Percentiles rank a stretch among this genome's conserved stretches.
Conservation (phyloP, 106 monocot genomes). For the Cymbidium sinense region DNA sequence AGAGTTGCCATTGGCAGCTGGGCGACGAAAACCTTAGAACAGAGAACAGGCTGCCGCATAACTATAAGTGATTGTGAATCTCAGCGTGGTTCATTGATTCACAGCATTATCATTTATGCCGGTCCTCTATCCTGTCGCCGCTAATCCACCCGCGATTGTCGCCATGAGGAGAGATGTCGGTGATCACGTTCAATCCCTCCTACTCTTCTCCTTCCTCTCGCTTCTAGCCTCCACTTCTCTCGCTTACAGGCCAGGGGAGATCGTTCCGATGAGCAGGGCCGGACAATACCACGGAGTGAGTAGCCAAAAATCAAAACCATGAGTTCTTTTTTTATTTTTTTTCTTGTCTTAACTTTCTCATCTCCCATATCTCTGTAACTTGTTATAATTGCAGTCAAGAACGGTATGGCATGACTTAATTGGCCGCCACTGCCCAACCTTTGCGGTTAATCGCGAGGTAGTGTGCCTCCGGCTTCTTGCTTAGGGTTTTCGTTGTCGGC, state of each 20-base stretch:
- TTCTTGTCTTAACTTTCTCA: neutral
- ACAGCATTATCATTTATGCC: neutral
- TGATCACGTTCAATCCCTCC: neutral
- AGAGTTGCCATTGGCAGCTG: neutral
- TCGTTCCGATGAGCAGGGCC: constrained; percentile 73
- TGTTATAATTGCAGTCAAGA: constrained; percentile 57
- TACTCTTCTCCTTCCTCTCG: constrained; percentile 18
- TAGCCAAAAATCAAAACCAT: constrained; percentile 6
- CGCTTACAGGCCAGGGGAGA: constrained; percentile 88
- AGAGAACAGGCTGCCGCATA: neutral
- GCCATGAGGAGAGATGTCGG: constrained; percentile 2
- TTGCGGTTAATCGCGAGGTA: constrained; percentile 94
- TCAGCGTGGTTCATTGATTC: neutral
- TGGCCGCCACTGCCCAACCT: constrained; percentile 83
- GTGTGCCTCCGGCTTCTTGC: neutral
- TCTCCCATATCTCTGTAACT: neutral
- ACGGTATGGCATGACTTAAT: constrained; percentile 81
- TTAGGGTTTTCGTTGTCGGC: neutral
- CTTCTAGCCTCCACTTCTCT: constrained; percentile 20
- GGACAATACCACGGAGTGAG: constrained; percentile 94
- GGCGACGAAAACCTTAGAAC: neutral
- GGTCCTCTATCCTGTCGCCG: neutral
- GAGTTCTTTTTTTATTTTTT: constrained; percentile 3
- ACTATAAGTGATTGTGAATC: neutral
- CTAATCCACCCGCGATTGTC: neutral